Percentiles rank a stretch among this genome's conserved stretches.
Conservation (phyloP, 1,284 basidiomycete species). For the Takashimella tepidaria region DNA sequence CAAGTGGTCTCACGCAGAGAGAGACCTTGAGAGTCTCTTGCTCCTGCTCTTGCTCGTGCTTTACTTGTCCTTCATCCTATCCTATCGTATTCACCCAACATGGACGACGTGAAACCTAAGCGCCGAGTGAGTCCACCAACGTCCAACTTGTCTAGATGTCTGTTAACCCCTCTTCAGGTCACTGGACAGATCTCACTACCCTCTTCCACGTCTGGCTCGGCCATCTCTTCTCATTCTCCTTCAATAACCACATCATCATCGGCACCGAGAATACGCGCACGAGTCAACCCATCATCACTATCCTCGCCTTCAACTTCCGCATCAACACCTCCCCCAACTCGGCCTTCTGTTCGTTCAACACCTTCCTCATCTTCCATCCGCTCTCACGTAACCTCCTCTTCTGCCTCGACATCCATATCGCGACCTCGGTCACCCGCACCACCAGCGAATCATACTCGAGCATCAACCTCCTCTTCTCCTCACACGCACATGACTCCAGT, state of each 20-base stretch:
- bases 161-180: not conserved
- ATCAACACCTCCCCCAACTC: not conserved
- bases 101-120: not conserved
- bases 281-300: constrained; percentile 18
- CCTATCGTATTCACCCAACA: not conserved
- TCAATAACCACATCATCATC: not conserved
- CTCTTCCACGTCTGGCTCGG: constrained; percentile 18
- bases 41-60: not conserved
- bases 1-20: not conserved
- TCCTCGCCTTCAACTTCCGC: not conserved
- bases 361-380: constrained; percentile 10
- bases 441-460: not conserved
- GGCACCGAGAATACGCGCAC: constrained; percentile 17
- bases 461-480: constrained; percentile 4
- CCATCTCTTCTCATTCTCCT: constrained; percentile 11
- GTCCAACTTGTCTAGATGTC: not conserved
- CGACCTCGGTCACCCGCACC: not conserved
- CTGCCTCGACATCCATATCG: not conserved
- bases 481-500: constrained; percentile 5
- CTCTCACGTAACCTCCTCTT: not conserved
- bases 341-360: constrained; percentile 9
- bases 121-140: not conserved
- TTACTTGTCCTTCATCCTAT: not conserved
- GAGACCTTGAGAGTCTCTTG: not conserved
- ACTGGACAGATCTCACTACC: constrained; percentile 1